Base-by-base conservation (phyloP, 2,329 filamentous ascomycete genomes). In the Trichoderma brevicompactum region DNA sequence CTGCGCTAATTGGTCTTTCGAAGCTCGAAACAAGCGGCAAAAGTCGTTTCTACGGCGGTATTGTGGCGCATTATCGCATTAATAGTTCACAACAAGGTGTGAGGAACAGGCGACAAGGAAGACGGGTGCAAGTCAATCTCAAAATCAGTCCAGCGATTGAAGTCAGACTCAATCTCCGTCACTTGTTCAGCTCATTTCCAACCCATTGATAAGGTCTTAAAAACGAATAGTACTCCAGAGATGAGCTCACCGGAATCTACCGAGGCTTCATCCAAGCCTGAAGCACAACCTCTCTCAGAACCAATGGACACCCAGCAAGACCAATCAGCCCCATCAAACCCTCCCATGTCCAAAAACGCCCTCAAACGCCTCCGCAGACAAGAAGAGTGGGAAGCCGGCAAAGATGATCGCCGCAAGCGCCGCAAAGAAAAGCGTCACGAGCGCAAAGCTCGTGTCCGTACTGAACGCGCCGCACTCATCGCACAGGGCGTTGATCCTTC, bases 311-410 rank as follows among this genome's bases (percentile, higher is more conserved):
- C 9, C 19, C 43, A 15, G 50, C 48, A 53, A 50, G 38, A 48
- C 19, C 48, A 53, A 44, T 2, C 52, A 40, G 13, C 52, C 6
- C n/a, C 56, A 19, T 65, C 53, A 43, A 65, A 71, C 19, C 49
- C 53, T 2, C 70, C 71, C 23, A 68, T 97, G 59, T 97, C 94
- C 17, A 98, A 98, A 74, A 96, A 89, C 72, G 90, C 94, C 71
- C 80, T 90, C 67, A 97, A 96, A 78, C 94, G 92, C 73, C 81
- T 92, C 60, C 87, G 85, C 67, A 88, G 87, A 64, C 83, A 87
- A 68, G 83, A 91, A 73, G 82, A 86, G 74, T 96, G 92, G 90
- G 92, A 96, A 71, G 87, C 89, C 7, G 85, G 85, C 23, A 89
- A 87, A 68, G 85, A 85, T 46, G 81, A 83, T 38, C 85, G 87